These are phyloP conservation scores for Paramecium octaurelia DNA, from an alignment of 73 alveolate species.

Conservation along the genomic window DNA sequence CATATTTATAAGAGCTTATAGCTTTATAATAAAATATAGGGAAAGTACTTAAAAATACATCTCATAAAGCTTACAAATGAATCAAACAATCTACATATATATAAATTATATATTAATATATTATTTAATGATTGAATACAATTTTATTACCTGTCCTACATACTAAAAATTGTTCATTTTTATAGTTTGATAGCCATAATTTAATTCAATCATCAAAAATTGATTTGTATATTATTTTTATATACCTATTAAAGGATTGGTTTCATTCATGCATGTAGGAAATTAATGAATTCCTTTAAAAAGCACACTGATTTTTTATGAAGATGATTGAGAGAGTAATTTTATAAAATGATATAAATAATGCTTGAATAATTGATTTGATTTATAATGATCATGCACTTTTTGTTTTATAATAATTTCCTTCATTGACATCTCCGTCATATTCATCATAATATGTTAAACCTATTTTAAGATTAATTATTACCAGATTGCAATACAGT, in stretches of 20 bases:
- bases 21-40: background rate
- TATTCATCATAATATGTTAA: slow-evolving; percentile 21
- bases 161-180: background rate
- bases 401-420: background rate
- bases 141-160: background rate
- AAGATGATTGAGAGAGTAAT: background rate
- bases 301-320: background rate
- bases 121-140: background rate
- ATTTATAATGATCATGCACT: slow-evolving; percentile 21
- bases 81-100: background rate
- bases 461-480: background rate
- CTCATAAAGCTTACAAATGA: background rate
- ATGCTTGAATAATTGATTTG: background rate
- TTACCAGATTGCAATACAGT: slow-evolving; percentile 11
- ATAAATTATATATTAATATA: background rate
- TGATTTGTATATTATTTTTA: background rate
- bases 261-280: background rate
- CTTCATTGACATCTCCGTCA: slow-evolving; percentile 47
- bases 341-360: background rate
- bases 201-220: background rate
- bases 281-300: background rate
- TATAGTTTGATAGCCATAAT: background rate
- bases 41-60: background rate
- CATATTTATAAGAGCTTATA: slow-evolving; percentile 28
- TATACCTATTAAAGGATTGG: background rate